Conservation (phyloP, 2,329 filamentous ascomycete genomes). For the Septoria petroselini region DNA sequence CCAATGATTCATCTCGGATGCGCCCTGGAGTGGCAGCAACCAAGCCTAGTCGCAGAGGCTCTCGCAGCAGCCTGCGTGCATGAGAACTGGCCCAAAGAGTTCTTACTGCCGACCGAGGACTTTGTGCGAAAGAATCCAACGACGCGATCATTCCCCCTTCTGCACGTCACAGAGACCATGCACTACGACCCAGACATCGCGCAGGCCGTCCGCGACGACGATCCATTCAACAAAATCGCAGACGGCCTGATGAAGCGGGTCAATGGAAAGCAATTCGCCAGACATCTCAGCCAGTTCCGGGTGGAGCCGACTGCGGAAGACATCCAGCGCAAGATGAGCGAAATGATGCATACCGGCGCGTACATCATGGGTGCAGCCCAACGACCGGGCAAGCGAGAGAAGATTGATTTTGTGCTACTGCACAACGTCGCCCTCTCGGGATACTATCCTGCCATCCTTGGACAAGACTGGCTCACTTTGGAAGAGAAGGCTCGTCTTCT, state of each 20-base stretch:
- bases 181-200: slow-evolving; percentile 2
- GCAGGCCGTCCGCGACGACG: slow-evolving; percentile 6
- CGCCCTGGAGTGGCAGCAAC: slow-evolving; percentile 5
- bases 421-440: slow-evolving; percentile 4
- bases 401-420: slow-evolving; percentile 5
- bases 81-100: slow-evolving; percentile 8
- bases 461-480: slow-evolving; percentile 4
- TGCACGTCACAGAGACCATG: slow-evolving; percentile 1
- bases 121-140: background rate
- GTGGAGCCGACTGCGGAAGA: background rate
- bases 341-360: slow-evolving; percentile 10
- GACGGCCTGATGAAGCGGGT: slow-evolving; percentile 10
- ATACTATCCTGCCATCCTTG: slow-evolving; percentile 7
- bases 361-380: slow-evolving; percentile 11
- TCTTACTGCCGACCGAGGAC: slow-evolving; percentile 4
- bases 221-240: slow-evolving; percentile 12
- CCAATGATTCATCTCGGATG: slow-evolving; percentile 12
- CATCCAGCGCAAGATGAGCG: slow-evolving; percentile 3
- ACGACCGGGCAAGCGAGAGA: slow-evolving; percentile 5
- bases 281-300: slow-evolving; percentile 6
- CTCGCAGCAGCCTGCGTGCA: slow-evolving; percentile 11
- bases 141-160: background rate
- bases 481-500: slow-evolving; percentile 4
- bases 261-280: background rate
- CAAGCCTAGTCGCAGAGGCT: slow-evolving; percentile 4